These are phyloP conservation scores for Ceratocystis colombiana DNA, from an alignment of 2,329 filamentous ascomycete genomes.

Conservation along the genomic window DNA sequence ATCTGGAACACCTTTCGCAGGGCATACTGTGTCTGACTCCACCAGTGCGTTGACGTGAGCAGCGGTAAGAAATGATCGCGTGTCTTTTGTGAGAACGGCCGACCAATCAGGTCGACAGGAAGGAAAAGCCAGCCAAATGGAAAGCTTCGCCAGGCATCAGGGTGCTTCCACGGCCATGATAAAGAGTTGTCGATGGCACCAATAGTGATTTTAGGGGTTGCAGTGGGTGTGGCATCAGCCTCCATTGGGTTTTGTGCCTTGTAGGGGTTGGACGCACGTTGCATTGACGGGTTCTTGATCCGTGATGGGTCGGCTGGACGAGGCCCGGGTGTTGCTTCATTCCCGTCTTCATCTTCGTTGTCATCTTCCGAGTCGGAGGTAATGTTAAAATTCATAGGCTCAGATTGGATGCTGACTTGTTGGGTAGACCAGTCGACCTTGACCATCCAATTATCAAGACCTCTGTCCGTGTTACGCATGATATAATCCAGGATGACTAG, in stretches of 20 bases:
- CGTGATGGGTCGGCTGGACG: conserved; percentile 44
- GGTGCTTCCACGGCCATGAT: conserved; percentile 98
- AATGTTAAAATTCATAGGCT: conserved; percentile 60
- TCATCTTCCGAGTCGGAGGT: conserved; percentile 38
- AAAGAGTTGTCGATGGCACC: conserved; percentile 96
- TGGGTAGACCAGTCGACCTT: conserved; percentile 80
- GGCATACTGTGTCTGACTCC: conserved; percentile 84
- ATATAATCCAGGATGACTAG: conserved; percentile 96
- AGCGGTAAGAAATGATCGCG: conserved; percentile 92
- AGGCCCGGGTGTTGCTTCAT: conserved; percentile 33
- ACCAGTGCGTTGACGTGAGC: conserved; percentile 90
- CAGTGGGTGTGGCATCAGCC: conserved; percentile 40
- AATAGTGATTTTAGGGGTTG: conserved; percentile 56
- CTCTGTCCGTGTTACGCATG: conserved; percentile 96
- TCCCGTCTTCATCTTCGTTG: conserved; percentile 32
- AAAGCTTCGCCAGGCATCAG: conserved; percentile 82
- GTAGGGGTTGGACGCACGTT: conserved; percentile 54
- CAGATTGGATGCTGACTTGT: conserved; percentile 74
- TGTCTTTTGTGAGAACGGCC: conserved; percentile 90
- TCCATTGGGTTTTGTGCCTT: conserved; percentile 76
- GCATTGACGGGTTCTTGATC: conserved; percentile 34
- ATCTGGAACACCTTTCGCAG: conserved; percentile 80
- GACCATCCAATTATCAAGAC: conserved; percentile 99
- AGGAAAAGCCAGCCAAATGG: conserved; percentile 98
- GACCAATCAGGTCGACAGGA: conserved; percentile 88